Conservation (phyloP, 768 basidiomycete genomes). For the Suillus subalutaceus region DNA sequence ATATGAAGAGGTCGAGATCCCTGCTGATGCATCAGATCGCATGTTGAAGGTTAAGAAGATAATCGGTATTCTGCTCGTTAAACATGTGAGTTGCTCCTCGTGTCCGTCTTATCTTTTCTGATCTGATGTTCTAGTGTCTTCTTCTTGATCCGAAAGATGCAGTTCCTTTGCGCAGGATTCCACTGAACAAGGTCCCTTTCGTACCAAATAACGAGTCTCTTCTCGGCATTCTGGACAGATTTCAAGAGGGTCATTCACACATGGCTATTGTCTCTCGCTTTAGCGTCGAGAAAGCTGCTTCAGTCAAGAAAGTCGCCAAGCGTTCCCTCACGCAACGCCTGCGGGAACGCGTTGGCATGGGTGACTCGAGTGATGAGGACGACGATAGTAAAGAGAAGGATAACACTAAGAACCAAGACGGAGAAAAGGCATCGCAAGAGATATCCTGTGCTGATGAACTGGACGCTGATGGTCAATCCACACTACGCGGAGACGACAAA, state of each 20-base stretch:
- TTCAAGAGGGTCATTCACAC: conserved; percentile 89
- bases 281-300: conserved; percentile 72
- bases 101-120: background rate
- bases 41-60: conserved; percentile 76
- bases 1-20: conserved; percentile 74
- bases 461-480: conserved; percentile 33
- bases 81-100: conserved; percentile 48
- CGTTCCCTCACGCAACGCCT: conserved; percentile 78
- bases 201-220: conserved; percentile 87
- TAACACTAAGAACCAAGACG: conserved; percentile 23
- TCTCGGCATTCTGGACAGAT: conserved; percentile 82
- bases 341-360: conserved; percentile 73
- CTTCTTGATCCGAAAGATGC: conserved; percentile 89
- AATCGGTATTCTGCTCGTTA: conserved; percentile 84
- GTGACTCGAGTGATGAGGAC: conserved; percentile 55
- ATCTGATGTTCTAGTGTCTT: conserved; percentile 50
- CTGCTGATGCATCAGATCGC: conserved; percentile 37
- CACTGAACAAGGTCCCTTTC: conserved; percentile 83
- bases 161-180: conserved; percentile 78
- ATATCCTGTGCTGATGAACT: conserved; percentile 36
- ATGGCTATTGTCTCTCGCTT: conserved; percentile 89
- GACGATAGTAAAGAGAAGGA: conserved; percentile 23
- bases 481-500: conserved; percentile 28
- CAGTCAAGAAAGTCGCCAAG: conserved; percentile 84
- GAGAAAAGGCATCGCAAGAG: conserved; percentile 29